These are phyloP conservation scores for Tephrocybe rancida DNA, from an alignment of 768 basidiomycete species.

Conservation along the genomic window DNA sequence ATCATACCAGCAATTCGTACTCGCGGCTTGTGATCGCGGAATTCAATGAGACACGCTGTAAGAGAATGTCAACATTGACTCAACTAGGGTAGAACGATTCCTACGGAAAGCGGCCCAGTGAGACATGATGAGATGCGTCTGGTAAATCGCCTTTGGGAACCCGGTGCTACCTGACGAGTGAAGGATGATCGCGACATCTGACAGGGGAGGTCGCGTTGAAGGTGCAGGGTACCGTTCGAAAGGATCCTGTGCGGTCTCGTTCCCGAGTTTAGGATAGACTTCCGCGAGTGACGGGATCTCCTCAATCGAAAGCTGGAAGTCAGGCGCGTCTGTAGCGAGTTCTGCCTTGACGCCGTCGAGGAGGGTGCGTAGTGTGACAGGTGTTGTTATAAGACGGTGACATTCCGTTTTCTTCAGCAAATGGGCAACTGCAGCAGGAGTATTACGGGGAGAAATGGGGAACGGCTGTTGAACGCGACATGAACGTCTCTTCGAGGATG, in stretches of 20 bases:
- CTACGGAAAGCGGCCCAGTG: constrained; percentile 28
- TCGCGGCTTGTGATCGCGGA: not conserved
- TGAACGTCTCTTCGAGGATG: not conserved
- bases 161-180: constrained; percentile 43
- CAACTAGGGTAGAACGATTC: constrained; percentile 1
- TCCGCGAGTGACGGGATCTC: constrained; percentile 6
- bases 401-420: constrained; percentile 33
- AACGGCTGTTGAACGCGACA: constrained; percentile 25
- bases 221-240: constrained; percentile 8
- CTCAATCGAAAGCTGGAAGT: constrained; percentile 16
- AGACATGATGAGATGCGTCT: constrained; percentile 16
- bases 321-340: constrained; percentile 6
- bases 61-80: not conserved
- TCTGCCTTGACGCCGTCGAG: constrained; percentile 22
- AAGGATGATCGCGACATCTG: constrained; percentile 25
- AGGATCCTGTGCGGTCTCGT: constrained; percentile 8
- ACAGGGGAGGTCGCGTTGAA: constrained; percentile 1
- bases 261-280: constrained; percentile 13
- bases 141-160: constrained; percentile 20
- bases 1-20: constrained; percentile 27
- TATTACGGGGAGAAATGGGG: constrained; percentile 32
- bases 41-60: not conserved
- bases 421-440: constrained; percentile 25
- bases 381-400: constrained; percentile 33
- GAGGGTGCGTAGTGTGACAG: constrained; percentile 21